Evolutionary conservation across 1,139 yeast species (phyloP), one percentile per base, ranked within the genome.

Genomic region (Debaryomyces sp.): DNA sequence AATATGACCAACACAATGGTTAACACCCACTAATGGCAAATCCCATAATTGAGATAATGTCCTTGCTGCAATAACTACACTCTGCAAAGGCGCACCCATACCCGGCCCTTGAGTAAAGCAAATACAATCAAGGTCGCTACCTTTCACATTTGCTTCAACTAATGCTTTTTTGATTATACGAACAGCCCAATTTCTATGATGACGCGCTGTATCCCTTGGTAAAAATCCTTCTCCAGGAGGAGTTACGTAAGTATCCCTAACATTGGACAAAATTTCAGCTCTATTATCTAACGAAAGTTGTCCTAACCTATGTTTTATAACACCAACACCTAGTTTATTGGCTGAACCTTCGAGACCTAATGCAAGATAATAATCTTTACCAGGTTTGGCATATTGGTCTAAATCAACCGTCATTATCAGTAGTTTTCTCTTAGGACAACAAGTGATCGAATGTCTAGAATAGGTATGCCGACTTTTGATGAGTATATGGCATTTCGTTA

Each of bases 31-130:
- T 34, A 94, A 66, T 0, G 99, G 99, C 29, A 88, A 73, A 5
- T 80, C 63, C 96, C 96, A 91, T 60, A 94, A 64, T 56, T 87
- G 84, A 15, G 94, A 76, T 42, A 92, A 71, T 0, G 97, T 85
- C 60, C 99, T 76, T 1, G 99, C 99, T 0, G 96, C 96, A 41
- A 94, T 77, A 2, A 88, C 98, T 35, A 91, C 97, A 54, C 95
- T 84, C 59, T 94, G 97, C 50, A 94, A 72, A 0, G 99, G 99
- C 1, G 98, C 98, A 3, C 99, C 99, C 99, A 94, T 95, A 1
- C 99, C 99, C 0, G 99, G 99, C 4, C 99, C 99, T 67, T 89
- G 96, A 1, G 98, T 94, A 66, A 92, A 94, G 66, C 97, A 91
- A 47, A 94, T 88, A 58, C 96, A 91, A 66, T 92, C 97, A 24